Conservation (phyloP, 2,329 filamentous ascomycete species). For the Tolypocladium capitatum region DNA sequence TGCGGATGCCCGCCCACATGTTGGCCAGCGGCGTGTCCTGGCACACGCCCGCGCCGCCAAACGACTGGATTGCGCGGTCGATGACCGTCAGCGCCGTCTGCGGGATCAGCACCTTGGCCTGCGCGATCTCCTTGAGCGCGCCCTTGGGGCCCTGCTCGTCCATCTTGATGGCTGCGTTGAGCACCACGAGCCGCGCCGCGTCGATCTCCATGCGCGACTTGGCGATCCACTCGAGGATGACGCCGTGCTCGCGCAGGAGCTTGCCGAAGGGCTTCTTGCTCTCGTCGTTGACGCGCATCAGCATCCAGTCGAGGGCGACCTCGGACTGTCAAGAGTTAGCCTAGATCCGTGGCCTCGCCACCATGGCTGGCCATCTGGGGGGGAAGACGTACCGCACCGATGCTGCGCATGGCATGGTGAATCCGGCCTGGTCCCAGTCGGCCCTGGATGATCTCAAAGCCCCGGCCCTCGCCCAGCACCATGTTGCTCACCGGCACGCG, state of each 20-base stretch:
- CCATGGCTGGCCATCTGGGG: too few relatives aligned
- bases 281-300: conserved; percentile 87
- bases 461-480: conserved; percentile 82
- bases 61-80: conserved; percentile 86
- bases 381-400: conserved; percentile 54
- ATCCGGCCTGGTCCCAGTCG: conserved; percentile 91
- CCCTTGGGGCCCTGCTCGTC: conserved; percentile 80
- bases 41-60: conserved; percentile 78
- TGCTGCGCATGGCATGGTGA: conserved; percentile 92
- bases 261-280: conserved; percentile 86
- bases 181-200: conserved; percentile 73
- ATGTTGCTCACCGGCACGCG: conserved; percentile 74
- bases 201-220: conserved; percentile 90
- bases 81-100: conserved; percentile 73
- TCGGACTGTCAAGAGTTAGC: conserved; percentile 44
- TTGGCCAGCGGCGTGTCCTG: conserved; percentile 87
- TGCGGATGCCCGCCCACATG: conserved; percentile 71
- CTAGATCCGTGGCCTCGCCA: too few relatives aligned
- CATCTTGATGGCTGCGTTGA: conserved; percentile 93
- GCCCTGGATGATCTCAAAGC: conserved; percentile 97
- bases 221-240: conserved; percentile 91
- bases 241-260: conserved; percentile 74
- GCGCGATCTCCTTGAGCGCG: conserved; percentile 82
- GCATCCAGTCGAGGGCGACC: conserved; percentile 84
- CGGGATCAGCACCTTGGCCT: conserved; percentile 88